Evolutionary conservation across 352 stramenopile species (phyloP), one percentile per base, ranked within the genome.

Genomic region (Thraustotheca clavata): DNA sequence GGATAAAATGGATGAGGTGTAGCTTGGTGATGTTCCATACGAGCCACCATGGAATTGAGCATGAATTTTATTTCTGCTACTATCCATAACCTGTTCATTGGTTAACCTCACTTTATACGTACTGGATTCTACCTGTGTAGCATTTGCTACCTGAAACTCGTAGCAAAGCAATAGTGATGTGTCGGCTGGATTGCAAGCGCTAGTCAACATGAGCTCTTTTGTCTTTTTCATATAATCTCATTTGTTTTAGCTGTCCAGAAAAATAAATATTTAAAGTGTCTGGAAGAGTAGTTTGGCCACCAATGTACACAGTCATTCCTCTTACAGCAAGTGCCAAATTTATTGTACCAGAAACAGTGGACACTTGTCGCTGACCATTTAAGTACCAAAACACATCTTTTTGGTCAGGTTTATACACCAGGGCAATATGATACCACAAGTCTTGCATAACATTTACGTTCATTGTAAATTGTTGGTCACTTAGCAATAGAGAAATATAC

Each of bases 371-470:
- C 16, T 8, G 14, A 14, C 36, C 57, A 31, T 65, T 41, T 8
- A 65, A 14, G 38, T 54, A 65, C 1, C 27, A 40, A 33, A 65
- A 54, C n/a, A 54, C 35, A n/a, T 62, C 55, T 26, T 46, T 48
- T 6, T 65, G 29, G 16, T 8, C 14, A 22, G 46, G 8, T 24
- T 32, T 40, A 18, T 38, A 26, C 6, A 65, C 57, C 2, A 65
- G 41, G 9, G 57, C 57, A 5, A 65, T 20, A 46, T 65, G 57
- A n/a, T 41, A 7, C 38, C 38, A 65, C 5, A 34, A 24, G n/a
- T 32, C 38, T 55, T 55, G 33, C 1, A 22, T 29, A 16, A 65
- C 18, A n/a, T 41, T 43, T 9, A 26, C 14, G 22, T 18, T 11
- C 8, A 65, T 0, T 8, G 39, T 49, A 22, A 38, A 54, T 18